Conservation (phyloP, 2,329 filamentous ascomycete species). For the Apiospora phragmitis region DNA sequence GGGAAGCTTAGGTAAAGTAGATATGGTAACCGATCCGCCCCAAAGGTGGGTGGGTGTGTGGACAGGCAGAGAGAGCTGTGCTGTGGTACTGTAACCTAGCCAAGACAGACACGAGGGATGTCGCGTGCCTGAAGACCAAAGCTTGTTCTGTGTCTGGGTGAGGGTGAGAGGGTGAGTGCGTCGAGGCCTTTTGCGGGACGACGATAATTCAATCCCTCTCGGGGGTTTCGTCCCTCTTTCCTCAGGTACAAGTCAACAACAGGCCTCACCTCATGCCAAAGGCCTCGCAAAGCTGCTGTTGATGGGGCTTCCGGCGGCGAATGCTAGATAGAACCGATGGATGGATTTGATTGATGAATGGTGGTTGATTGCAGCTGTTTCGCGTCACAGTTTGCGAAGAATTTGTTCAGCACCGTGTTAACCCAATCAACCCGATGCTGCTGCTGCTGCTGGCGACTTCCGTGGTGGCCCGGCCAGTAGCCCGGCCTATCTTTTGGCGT, state of each 20-base stretch:
- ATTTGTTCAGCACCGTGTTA: slow-evolving; percentile 7
- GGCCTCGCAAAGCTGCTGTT: not conserved
- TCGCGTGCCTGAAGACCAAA: not conserved
- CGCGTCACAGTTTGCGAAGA: not conserved
- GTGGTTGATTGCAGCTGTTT: not conserved
- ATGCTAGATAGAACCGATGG: not conserved
- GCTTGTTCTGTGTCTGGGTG: not conserved
- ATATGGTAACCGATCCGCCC: not conserved
- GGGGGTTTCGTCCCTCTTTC: too few species aligned
- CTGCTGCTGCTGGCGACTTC: not conserved
- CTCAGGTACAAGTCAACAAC: not conserved
- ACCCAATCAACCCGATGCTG: not conserved
- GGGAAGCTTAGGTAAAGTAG: not conserved
- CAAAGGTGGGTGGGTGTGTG: not conserved
- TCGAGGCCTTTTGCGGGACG: not conserved
- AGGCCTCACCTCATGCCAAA: not conserved
- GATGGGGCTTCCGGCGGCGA: too few species aligned
- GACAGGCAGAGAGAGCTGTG: not conserved
- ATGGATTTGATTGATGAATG: not conserved
- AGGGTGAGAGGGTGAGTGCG: not conserved
- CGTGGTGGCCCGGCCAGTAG: too few species aligned
- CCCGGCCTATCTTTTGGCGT: not conserved
- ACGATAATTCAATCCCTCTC: not conserved
- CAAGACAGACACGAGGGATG: not conserved
- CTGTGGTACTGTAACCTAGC: not conserved